Evolutionary conservation across 306 rosid species (phyloP), one percentile per base, ranked within the genome.

Genomic region (Pyrus betulifolia): DNA sequence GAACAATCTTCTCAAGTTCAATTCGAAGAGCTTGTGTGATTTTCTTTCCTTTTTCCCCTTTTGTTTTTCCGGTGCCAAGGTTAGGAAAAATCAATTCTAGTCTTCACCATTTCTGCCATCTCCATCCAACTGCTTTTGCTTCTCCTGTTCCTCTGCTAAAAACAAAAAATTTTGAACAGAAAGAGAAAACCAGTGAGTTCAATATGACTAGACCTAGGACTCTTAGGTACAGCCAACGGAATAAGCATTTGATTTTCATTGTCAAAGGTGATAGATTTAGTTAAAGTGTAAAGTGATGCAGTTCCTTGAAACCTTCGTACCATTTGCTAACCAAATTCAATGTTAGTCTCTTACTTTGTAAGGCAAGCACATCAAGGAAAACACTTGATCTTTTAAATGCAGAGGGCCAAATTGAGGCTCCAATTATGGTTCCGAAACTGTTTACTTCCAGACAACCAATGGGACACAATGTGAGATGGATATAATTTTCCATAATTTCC

Each of bases 61-160:
- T 15, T 15, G 55, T 49, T 49, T 49, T 49, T 15, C 55, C 6
- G 30, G 12, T 22, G 63, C 63, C 30, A 58, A 18, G 55, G 21
- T 61, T 14, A 5, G 66, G 9, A 23, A 31, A 8, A 3, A n/a
- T 21, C 51, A 27, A 54, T 19, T 4, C 57, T 27, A 61, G 73
- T 72, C 58, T 42, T 35, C 78, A 28, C 83, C 84, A 70, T 74
- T 84, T 64, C 18, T 58, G 33, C 71, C 91, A 23, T 93, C 90
- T 84, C 90, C 94, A 59, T 86, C 80, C 71, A 87, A 46, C 81
- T 88, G 85, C 67, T 86, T 89, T 67, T 91, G 86, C 80, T 86
- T 91, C 83, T 88, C 96, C 85, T 90, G 96, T 86, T 93, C 94
- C 91, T 82, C 97, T 91, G 88, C 75, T 73, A 5, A 64, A 18